Evolutionary conservation across 805 yeast genomes (phyloP).

Genomic region (Metschnikowia lachancei): DNA sequence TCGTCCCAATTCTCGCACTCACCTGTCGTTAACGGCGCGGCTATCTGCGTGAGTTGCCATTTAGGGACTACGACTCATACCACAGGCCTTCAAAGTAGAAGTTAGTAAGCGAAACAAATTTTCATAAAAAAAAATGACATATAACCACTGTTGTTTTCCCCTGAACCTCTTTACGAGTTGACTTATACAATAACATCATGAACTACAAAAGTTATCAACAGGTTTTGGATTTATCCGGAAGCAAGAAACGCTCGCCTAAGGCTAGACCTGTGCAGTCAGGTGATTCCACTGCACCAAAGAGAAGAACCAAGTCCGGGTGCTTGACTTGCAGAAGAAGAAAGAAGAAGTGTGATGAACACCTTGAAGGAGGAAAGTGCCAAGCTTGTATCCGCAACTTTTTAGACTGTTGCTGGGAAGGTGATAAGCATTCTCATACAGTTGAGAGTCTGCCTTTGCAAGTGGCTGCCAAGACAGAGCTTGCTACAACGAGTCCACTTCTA

Average conservation of each 20-base stretch:
- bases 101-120: conserved; percentile 10
- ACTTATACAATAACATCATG: conserved; percentile 11
- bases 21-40: conserved; percentile 18
- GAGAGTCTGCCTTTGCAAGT: neutral
- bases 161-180: conserved; percentile 3
- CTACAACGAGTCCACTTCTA: conserved; percentile 1
- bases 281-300: conserved; percentile 16
- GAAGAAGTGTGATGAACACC: conserved; percentile 57
- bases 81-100: conserved; percentile 1
- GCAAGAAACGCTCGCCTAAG: conserved; percentile 11
- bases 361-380: conserved; percentile 43
- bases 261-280: conserved; percentile 6
- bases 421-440: neutral
- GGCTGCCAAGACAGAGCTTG: conserved; percentile 1
- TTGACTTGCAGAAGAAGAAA: conserved; percentile 62
- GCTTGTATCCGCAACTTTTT: conserved; percentile 44
- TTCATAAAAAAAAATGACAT: neutral
- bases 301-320: conserved; percentile 23
- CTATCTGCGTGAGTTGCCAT: conserved; percentile 19
- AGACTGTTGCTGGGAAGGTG: conserved; percentile 43
- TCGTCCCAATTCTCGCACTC: conserved; percentile 8
- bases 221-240: conserved; percentile 29
- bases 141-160: neutral
- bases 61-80: conserved; percentile 11
- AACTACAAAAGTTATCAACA: conserved; percentile 39